phyloP scores from a whole-genome alignment of 192 early-diverging fungal genomes.

The Podila verticillata region DNA sequence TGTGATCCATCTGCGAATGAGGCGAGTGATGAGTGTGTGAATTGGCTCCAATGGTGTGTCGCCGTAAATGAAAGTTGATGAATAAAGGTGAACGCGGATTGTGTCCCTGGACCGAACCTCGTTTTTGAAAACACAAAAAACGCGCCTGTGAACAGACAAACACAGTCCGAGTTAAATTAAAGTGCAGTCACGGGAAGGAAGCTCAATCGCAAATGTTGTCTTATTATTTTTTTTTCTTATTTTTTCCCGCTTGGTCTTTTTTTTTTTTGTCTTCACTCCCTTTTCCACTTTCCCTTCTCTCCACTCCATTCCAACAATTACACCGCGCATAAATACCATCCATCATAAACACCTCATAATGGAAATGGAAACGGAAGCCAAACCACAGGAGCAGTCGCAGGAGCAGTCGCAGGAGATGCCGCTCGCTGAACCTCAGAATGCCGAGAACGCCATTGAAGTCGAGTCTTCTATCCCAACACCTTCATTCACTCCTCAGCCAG shows the following conservation, averaged over 20 bases:
- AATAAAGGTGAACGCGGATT: background rate
- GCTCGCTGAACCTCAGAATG: background rate
- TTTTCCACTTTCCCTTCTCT: no score
- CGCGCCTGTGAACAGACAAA: background rate
- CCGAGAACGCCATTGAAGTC: background rate
- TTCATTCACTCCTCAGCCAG: background rate
- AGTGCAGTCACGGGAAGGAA: no score
- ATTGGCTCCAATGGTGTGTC: background rate
- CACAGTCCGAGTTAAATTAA: no score
- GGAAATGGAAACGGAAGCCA: no score
- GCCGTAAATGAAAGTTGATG: background rate
- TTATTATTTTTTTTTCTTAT: no score
- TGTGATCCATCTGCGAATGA: conserved; percentile 1
- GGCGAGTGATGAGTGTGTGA: background rate
- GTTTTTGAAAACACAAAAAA: background rate
- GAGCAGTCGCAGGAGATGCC: background rate
- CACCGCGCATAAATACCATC: no score
- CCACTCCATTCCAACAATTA: no score
- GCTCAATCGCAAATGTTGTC: no score
- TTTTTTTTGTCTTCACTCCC: no score
- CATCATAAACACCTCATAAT: no score
- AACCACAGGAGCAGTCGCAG: background rate
- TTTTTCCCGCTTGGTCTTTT: no score
- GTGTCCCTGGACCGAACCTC: no score
- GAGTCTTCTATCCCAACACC: conserved; percentile 11